Conservation (phyloP, 2,329 filamentous ascomycete genomes). For the Pyricularia grisea region DNA sequence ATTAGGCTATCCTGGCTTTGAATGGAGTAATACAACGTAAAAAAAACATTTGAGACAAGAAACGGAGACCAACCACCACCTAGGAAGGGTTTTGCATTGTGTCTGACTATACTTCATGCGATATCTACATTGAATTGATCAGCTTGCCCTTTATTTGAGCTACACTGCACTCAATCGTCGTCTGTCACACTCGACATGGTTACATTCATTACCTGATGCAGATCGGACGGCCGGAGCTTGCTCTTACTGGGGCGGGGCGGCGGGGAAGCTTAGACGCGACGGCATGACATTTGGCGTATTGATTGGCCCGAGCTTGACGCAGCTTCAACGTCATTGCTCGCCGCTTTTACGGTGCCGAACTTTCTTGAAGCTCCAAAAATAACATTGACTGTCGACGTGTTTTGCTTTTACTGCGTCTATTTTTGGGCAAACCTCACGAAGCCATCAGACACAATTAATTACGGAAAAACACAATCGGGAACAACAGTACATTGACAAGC, state of each 20-base stretch:
- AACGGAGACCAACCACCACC: too few species aligned
- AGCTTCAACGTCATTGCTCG: conserved; percentile 4
- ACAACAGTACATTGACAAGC: neutral
- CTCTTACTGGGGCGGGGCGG: neutral
- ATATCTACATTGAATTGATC: neutral
- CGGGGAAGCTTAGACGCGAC: neutral
- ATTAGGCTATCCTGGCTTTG: neutral
- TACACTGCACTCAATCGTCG: neutral
- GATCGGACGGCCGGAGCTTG: neutral
- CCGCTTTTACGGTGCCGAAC: neutral
- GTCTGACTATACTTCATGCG: neutral
- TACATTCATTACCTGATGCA: neutral
- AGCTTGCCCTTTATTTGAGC: neutral
- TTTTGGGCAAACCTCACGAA: neutral
- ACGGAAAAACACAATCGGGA: neutral
- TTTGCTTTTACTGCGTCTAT: neutral
- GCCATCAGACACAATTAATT: neutral
- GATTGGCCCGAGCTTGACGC: conserved; percentile 1
- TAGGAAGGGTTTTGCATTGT: neutral
- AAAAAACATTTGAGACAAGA: neutral
- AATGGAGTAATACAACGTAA: neutral
- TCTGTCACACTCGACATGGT: neutral
- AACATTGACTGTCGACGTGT: neutral
- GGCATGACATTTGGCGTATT: neutral
- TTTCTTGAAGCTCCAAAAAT: neutral